Conservation (phyloP, 805 yeast genomes). For the Metschnikowia borealis region DNA sequence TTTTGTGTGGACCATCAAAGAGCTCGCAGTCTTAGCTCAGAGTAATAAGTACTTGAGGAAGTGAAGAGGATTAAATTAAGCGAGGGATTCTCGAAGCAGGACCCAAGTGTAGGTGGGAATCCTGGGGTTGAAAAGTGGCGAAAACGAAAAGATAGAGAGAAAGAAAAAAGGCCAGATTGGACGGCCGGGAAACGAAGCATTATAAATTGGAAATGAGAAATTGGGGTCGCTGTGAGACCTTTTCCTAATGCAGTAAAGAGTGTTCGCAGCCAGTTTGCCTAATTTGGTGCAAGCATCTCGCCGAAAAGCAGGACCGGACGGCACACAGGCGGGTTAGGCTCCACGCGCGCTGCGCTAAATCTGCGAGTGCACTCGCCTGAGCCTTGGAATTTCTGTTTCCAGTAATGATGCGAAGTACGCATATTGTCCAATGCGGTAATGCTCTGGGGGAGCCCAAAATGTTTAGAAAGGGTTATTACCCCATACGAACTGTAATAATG, state of each 20-base stretch:
- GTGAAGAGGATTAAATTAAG: conserved; percentile 1
- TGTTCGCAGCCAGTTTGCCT: conserved; percentile 18
- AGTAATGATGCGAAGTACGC: background rate
- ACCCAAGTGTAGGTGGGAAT: background rate
- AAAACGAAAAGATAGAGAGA: background rate
- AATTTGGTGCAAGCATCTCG: conserved; percentile 5
- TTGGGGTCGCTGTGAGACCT: background rate
- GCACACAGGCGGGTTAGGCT: background rate
- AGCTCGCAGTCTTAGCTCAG: conserved; percentile 1
- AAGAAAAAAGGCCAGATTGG: background rate
- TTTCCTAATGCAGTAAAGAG: conserved; percentile 15
- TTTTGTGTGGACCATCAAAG: background rate
- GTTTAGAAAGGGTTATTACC: background rate
- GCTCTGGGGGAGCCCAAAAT: background rate
- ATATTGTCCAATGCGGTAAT: background rate
- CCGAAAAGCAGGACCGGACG: background rate
- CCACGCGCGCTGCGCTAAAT: background rate
- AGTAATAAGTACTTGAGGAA: background rate
- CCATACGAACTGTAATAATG: background rate
- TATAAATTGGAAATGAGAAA: conserved; percentile 7
- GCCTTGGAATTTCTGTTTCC: conserved; percentile 1
- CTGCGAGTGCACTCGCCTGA: background rate
- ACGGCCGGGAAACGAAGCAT: background rate
- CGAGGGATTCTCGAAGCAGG: conserved; percentile 3
- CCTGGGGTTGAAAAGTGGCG: background rate